phyloP scores from a whole-genome alignment of 495 filamentous ascomycete species.

The Annulohypoxylon moriforme region DNA sequence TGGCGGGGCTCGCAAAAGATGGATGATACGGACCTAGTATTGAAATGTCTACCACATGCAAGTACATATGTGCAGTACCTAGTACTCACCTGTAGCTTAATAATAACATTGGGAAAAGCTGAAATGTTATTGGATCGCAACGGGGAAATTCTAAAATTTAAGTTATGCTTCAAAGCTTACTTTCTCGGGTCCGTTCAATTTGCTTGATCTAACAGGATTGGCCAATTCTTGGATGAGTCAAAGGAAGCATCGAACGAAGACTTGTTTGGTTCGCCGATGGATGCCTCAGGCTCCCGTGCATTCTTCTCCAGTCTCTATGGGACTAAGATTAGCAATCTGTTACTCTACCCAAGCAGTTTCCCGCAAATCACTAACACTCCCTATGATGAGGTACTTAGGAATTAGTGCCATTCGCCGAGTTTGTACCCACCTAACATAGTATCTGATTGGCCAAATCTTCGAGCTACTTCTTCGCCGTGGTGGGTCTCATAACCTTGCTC shows the following conservation, averaged over 20 bases:
- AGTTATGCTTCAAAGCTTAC: neutral
- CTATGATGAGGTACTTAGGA: conserved; percentile 14
- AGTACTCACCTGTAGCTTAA: too few relatives aligned
- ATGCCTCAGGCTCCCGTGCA: conserved; percentile 35
- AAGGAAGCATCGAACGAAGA: conserved; percentile 9
- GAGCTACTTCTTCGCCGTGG: conserved; percentile 38
- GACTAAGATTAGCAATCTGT: conserved; percentile 15
- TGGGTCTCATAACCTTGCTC: conserved; percentile 44
- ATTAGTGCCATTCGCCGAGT: neutral
- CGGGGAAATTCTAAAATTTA: neutral
- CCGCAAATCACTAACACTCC: conserved; percentile 24
- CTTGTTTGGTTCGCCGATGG: conserved; percentile 42
- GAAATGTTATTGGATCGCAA: too few relatives aligned
- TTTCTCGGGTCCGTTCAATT: conserved; percentile 10
- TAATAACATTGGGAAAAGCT: too few relatives aligned
- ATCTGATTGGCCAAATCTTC: conserved; percentile 22
- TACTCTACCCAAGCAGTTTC: neutral
- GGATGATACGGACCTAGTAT: too few relatives aligned
- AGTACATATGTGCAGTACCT: too few relatives aligned
- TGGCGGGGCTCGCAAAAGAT: too few relatives aligned
- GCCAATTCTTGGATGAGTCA: conserved; percentile 42
- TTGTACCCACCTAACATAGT: neutral
- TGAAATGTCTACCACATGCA: too few relatives aligned
- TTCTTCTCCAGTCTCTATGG: conserved; percentile 16
- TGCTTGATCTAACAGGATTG: conserved; percentile 6